These are phyloP conservation scores for Lolium multiflorum DNA, from an alignment of 176 grass and related monocot species.

Conservation along the genomic window DNA sequence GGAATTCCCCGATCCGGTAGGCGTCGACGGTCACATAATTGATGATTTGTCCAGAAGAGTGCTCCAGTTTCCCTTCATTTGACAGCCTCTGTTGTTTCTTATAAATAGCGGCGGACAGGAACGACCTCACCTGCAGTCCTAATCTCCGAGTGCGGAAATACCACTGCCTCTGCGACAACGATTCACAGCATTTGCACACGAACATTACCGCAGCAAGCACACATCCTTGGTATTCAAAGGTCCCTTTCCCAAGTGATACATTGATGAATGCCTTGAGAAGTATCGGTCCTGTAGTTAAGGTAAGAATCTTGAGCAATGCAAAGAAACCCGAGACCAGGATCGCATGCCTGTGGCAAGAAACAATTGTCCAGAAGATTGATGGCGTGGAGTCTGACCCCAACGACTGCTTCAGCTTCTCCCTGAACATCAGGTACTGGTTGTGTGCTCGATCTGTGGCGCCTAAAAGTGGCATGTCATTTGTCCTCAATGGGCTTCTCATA, in stretches of 20 bases:
- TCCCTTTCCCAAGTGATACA: conserved; percentile 64
- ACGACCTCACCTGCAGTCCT: conserved; percentile 80
- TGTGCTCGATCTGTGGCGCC: conserved; percentile 60
- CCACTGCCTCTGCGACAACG: conserved; percentile 91
- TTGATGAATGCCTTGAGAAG: conserved; percentile 83
- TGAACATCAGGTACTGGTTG: conserved; percentile 58
- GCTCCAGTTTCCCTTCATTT: conserved; percentile 70
- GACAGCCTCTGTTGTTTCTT: conserved; percentile 86
- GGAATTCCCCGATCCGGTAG: conserved; percentile 91
- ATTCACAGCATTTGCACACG: conserved; percentile 75
- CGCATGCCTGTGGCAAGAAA: conserved; percentile 72
- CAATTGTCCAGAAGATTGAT: conserved; percentile 73
- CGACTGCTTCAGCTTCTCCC: conserved; percentile 64
- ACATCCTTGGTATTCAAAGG: conserved; percentile 73
- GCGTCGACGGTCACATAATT: conserved; percentile 93
- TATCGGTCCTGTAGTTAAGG: conserved; percentile 69
- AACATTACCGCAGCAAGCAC: conserved; percentile 65
- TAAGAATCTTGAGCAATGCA: conserved; percentile 83
- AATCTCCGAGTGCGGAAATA: conserved; percentile 79
- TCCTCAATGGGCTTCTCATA: conserved; percentile 83
- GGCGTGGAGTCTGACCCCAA: conserved; percentile 8
- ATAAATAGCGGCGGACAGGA: conserved; percentile 82
- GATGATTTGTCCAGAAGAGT: conserved; percentile 92
- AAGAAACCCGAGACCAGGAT: conserved; percentile 78
- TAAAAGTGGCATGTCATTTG: conserved; percentile 78